Percentiles rank a stretch among this genome's conserved stretches.
These are phyloP conservation scores for Diaporthe citri DNA, from an alignment of 2,329 filamentous ascomycete genomes.

Conservation along the genomic window DNA sequence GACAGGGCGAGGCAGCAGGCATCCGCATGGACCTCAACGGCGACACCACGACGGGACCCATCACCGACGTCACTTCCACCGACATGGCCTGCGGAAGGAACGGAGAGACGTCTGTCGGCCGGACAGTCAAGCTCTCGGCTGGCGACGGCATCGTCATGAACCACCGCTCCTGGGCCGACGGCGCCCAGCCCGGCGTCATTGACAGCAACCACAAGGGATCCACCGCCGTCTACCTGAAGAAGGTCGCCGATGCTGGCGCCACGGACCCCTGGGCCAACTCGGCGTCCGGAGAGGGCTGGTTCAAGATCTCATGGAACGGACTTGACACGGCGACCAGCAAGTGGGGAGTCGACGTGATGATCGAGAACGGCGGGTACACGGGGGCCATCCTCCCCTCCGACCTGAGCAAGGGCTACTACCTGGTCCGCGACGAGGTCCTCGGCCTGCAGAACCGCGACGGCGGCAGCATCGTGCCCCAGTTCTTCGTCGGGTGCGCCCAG, in stretches of 20 bases:
- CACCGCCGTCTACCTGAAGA: slow-evolving; percentile 28
- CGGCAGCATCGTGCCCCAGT: slow-evolving; percentile 25
- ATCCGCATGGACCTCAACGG: slow-evolving; percentile 21
- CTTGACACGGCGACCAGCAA: slow-evolving; percentile 4
- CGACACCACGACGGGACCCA: slow-evolving; percentile 5
- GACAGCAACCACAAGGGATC: slow-evolving; percentile 30
- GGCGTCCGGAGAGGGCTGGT: slow-evolving; percentile 12
- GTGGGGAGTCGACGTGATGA: slow-evolving; percentile 26
- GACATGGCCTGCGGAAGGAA: slow-evolving; percentile 27
- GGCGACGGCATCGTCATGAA: slow-evolving; percentile 27
- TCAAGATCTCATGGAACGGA: slow-evolving; percentile 30
- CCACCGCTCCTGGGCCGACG: slow-evolving; percentile 27
- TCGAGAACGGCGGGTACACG: slow-evolving; percentile 18
- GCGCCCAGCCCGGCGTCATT: slow-evolving; percentile 26
- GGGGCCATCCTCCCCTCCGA: slow-evolving; percentile 19
- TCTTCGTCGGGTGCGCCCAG: slow-evolving; percentile 23
- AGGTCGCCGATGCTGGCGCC: slow-evolving; percentile 5
- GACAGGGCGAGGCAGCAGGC: slow-evolving; percentile 14
- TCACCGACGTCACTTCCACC: background rate
- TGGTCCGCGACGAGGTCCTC: slow-evolving; percentile 28
- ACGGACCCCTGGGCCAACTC: slow-evolving; percentile 1
- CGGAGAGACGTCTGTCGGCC: slow-evolving; percentile 3
- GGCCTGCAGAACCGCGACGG: slow-evolving; percentile 31
- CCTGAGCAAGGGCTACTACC: slow-evolving; percentile 23
- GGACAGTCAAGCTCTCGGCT: slow-evolving; percentile 7